Base-by-base conservation (phyloP, 2,329 filamentous ascomycete genomes). In the Aureobasidium pullulans region DNA sequence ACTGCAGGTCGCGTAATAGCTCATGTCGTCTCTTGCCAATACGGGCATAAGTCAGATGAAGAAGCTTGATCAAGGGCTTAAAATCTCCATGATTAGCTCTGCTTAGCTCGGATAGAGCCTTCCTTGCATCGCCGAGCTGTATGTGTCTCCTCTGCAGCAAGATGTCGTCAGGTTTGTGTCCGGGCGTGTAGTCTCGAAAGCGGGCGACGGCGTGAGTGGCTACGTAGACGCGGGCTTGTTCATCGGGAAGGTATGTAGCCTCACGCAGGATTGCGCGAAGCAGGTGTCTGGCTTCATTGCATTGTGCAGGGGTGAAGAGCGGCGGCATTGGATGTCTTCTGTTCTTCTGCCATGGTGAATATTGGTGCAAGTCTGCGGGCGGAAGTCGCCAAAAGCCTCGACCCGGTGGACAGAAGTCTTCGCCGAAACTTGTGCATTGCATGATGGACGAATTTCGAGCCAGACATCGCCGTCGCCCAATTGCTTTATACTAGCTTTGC, bases 241-340 rank as follows among this genome's bases (percentile, higher is more conserved):
- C 75, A 66, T 86, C 83, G 31, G 84, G 83, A 40, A 86, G 78
- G 65, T 86, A 86, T 59, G 79, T 77, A 62, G 76, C 77, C 72
- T 85, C 80, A 61, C 84, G 79, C 40, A 86, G 77, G 9, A 84
- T 75, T 28, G 78, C 75, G 50, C 84, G 81, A 63, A 83, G 75
- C 47, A 84, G 70, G 66, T 81, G 77, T 29, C 75, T 65, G 29
- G 73, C 65, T 57, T 65, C 59, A 49, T 42, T 32, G 36, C 40
- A 44, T 52, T 61, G 52, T 37, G 28, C 11, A 6, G 9, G 8
- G n/a, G 44, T 57, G 19, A 53, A 60, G 52, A 23, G 39, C 40
- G 59, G 53, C 32, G 34, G 48, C 50, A 54, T 54, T 54, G 15
- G 39, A n/a, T 19, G 29, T 5, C 15, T 9, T 4, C 4, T 31